Percentiles rank a stretch among this genome's conserved stretches.
These are phyloP conservation scores for Syzygium aromaticum DNA, from an alignment of 345 rosid species.

Conservation along the genomic window DNA sequence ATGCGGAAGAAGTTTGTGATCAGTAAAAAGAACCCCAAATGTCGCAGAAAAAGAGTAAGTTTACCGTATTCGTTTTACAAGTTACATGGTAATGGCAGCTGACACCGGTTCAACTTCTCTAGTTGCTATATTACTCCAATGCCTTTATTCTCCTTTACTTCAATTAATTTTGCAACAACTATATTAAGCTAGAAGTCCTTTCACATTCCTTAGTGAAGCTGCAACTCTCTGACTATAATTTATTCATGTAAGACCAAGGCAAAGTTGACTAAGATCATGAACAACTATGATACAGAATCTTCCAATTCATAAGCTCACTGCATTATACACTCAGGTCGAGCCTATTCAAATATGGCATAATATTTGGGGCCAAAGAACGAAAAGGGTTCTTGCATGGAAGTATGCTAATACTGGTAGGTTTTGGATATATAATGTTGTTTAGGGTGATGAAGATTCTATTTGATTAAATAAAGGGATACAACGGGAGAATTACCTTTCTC, in stretches of 20 bases:
- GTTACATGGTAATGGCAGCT: background rate
- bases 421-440: background rate
- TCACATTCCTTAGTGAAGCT: background rate
- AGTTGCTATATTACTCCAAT: background rate
- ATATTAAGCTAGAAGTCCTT: background rate
- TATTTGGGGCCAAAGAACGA: background rate
- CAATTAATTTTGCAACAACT: background rate
- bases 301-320: background rate
- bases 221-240: background rate
- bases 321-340: background rate
- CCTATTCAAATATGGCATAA: background rate
- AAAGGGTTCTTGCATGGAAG: background rate
- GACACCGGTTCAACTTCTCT: background rate
- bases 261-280: background rate
- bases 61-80: background rate
- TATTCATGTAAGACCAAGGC: background rate
- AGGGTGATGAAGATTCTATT: background rate
- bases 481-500: conserved; percentile 35
- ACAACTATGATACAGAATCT: background rate
- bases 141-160: background rate
- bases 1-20: background rate
- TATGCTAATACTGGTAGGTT: background rate
- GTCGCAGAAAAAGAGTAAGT: background rate
- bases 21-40: background rate
- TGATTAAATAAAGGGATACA: background rate